Evolutionary conservation across 2,329 filamentous ascomycete genomes (phyloP), one percentile per base, ranked within the genome.

Genomic region (Bipolaris oryzae): DNA sequence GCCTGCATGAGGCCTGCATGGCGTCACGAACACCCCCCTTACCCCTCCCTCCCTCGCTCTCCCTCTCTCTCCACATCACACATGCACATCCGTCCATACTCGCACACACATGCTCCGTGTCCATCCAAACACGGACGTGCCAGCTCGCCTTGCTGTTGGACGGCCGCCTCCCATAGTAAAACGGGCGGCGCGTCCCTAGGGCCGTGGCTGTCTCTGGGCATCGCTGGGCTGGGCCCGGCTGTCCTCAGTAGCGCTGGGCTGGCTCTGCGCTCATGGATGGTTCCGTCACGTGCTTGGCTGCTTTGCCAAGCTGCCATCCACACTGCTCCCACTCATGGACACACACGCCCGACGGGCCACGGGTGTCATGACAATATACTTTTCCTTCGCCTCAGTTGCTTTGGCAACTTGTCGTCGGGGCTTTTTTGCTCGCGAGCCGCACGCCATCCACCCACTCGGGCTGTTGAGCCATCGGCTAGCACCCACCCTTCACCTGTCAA

Each of bases 1-100:
- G 25, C 44, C 53, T 66, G 64, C 64, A 66, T 49, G 43, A 49
- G 28, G 41, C 37, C 25, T 39, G 45, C 54, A 34, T 51, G 51
- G 34, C 56, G 43, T 62, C 52, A 58, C 55, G 16, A 53, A 39
- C 54, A 43, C 15, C 57, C 53, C 25, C 7, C 5, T 7, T n/a
- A n/a, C n/a, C n/a, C n/a, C n/a, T n/a, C n/a, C n/a, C n/a, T n/a
- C 25, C 25, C 5, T 21, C 21, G 4, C 23, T 23, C 23, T 23
- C 23, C 25, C 25, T 28, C 25, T 28, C 20, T 41, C 38, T 13
- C 15, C 20, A 21, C 13, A 41, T 23, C 20, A 25, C 20, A 41
- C 25, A 15, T n/a, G 15, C 15, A 34, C 38, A 23, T 41, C 4
- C 38, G 10, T 28, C 25, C 25, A 28, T 28, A 28, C 25, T 28